Conservation (phyloP, 305 asterid genomes). For the Solanum hybrid region DNA sequence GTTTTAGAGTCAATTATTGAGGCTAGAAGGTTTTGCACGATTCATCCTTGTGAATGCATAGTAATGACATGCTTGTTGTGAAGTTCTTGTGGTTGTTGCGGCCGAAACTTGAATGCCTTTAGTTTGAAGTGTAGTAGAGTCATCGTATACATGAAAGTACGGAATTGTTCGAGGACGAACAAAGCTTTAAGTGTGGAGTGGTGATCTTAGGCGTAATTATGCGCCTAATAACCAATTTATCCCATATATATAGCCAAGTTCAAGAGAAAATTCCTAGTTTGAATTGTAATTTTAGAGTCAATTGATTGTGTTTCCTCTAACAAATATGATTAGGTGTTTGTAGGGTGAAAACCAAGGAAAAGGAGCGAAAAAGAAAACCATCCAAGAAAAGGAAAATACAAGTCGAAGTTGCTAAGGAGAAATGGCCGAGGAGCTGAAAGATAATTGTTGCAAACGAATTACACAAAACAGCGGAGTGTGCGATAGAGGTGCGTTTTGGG, state of each 20-base stretch:
- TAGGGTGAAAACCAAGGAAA: neutral
- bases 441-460: neutral
- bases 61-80: neutral
- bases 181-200: neutral
- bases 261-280: too few relatives aligned
- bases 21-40: neutral
- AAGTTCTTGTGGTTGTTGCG: neutral
- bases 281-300: too few relatives aligned
- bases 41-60: neutral
- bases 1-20: too few relatives aligned
- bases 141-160: neutral
- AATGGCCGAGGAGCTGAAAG: neutral
- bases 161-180: neutral
- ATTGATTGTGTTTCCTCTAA: too few relatives aligned
- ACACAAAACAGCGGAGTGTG: neutral
- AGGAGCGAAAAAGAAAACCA: neutral
- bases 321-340: neutral
- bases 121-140: neutral
- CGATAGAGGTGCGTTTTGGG: neutral
- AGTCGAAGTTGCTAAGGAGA: neutral
- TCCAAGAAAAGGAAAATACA: neutral
- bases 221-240: too few relatives aligned
- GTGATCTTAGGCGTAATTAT: neutral
- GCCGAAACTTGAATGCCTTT: neutral
- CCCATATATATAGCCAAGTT: too few relatives aligned